Base-by-base conservation (phyloP, 805 yeast genomes). In the Saccharomycopsis javanensis region DNA sequence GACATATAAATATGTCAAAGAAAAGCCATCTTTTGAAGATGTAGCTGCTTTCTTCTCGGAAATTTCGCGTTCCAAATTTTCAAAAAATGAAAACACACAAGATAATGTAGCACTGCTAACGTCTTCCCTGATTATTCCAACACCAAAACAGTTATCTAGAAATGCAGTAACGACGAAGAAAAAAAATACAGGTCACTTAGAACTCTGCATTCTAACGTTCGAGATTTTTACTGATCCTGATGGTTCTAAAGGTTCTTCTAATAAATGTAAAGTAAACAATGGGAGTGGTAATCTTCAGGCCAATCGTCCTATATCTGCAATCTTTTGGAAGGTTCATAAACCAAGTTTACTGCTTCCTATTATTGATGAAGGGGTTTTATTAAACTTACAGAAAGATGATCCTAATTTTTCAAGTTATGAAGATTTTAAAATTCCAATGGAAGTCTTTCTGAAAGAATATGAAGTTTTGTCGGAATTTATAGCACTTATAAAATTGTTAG, bases 241-340 rank as follows among this genome's bases (percentile, higher is more conserved):
- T 0, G 11, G 7, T 42, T 42, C 25, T 3, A 20, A 27, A 2
- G 25, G 23, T 5, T 8, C 13, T 3, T 5, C 61, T 92, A 64
- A 66, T 88, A 0, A 91, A 85, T 68, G 82, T 79, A 0, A 77
- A 77, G 50, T 78, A 85, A 0, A 67, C 13, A 31, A 31, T 31
- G 13, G 11, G 4, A 31, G 11, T 42, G 28, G 18, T 20, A 25
- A 42, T 20, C 25, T 42, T 8, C 48, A 23, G 15, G n/a, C 63
- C 3, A 48, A 62, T 1, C 96, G 92, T 67, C 72, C 78, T 1
- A 72, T 91, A 0, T 60, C 69, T 0, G 76, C 83, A 6, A 76
- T 90, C 0, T 77, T 85, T 61, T 90, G 92, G 85, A 74, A 73
- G 18, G 75, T 79, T 60, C 80, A 82, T 57, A 77, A 76, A 25